Evolutionary conservation across 1,284 basidiomycete species (phyloP), one percentile per base, ranked within the genome.

Genomic region (Fomitiporia mediterranea): DNA sequence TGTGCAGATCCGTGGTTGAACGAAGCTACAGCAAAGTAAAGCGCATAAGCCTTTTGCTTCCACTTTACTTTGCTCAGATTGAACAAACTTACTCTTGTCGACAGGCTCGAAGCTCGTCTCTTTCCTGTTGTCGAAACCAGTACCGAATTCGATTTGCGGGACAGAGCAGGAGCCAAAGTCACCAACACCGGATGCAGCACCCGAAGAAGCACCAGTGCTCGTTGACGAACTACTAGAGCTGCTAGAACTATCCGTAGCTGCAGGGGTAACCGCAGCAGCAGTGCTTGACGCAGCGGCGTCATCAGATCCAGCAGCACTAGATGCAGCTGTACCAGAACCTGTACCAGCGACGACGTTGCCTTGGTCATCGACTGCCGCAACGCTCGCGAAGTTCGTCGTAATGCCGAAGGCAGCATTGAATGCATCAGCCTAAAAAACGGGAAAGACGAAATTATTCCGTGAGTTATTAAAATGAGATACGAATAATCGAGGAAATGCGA

Each of bases 371-470:
- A 77, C 61, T 7, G 61, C 60, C 9, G 67, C 59, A 28, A 76
- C 69, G 28, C 58, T 54, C 21, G 67, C 70, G 60, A 79, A 80
- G 63, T 74, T 66, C 28, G 72, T 78, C 1, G 51, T 66, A 60
- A 80, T 76, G 19, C 77, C 78, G 61, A 82, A 82, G 27, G 68
- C 76, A 21, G 72, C 74, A 67, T 83, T 83, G 74, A 82, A 83
- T 2, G 73, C 74, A 66, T 84, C 81, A 21, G 81, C 81, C 62
- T 80, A 76, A 34, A 17, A 68, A 75, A 58, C 81, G n/a, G n/a
- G n/a, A n/a, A n/a, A n/a, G n/a, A n/a, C 80, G 38, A 73, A 75
- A 63, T 74, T 72, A 1, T 69, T 66, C 2, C 75, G 55, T 28
- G 65, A 68, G 42, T 73, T 43, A 19, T 23, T 23, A 8, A 6